phyloP scores from a whole-genome alignment of 495 filamentous ascomycete species.

The Trichocladium uniseriatum region DNA sequence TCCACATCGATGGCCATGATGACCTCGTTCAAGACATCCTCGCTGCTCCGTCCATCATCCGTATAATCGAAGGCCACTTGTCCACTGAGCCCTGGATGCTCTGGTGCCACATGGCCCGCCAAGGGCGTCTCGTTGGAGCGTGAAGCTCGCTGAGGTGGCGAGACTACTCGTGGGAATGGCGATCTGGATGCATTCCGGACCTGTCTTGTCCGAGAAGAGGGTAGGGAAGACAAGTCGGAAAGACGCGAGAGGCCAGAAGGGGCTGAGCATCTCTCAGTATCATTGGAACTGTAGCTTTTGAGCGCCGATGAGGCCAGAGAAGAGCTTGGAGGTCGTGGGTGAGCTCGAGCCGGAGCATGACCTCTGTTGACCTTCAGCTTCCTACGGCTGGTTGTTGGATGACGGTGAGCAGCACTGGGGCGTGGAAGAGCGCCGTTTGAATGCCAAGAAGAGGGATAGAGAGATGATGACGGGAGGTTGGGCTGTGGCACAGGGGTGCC shows the following conservation, averaged over 20 bases:
- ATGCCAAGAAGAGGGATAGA: constrained; percentile 5
- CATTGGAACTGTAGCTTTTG: background rate
- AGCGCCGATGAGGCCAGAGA: background rate
- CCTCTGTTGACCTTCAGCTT: background rate
- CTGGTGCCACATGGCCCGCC: background rate
- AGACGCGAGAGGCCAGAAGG: background rate
- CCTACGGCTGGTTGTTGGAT: background rate
- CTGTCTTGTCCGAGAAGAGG: background rate
- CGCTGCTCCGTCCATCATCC: background rate
- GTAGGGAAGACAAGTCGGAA: background rate
- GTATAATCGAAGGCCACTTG: background rate
- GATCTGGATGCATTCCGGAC: background rate
- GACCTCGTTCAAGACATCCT: constrained; percentile 60
- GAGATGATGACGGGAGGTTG: background rate
- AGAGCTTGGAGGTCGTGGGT: background rate
- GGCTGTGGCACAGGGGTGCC: background rate
- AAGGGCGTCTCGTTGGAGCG: background rate
- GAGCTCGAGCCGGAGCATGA: background rate
- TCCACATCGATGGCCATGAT: constrained; percentile 78
- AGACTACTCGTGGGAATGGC: background rate
- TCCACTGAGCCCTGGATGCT: background rate
- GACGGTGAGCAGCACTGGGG: background rate
- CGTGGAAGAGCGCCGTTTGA: background rate
- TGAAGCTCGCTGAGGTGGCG: background rate
- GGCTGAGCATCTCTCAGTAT: background rate